A percentile compares a stretch with the other conserved stretches of the same genome.
Conservation (phyloP, 2,329 filamentous ascomycete species). For the Ceratocystis ficicola region DNA sequence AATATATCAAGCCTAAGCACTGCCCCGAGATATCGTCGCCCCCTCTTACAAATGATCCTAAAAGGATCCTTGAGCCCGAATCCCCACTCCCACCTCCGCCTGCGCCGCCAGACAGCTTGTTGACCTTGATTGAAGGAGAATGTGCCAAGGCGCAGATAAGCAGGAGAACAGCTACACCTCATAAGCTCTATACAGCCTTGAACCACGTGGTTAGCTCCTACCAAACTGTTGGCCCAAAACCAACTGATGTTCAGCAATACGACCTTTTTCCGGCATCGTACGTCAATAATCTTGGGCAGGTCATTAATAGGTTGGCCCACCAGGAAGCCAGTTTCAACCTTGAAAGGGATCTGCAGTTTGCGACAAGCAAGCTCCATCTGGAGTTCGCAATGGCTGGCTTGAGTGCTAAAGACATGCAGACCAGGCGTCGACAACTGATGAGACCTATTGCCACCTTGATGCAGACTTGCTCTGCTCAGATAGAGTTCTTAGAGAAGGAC, state of each 20-base stretch:
- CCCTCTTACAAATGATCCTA: not conserved
- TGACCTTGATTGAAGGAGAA: not conserved
- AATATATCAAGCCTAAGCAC: not conserved
- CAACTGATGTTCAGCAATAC: not conserved
- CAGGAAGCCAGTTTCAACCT: not conserved
- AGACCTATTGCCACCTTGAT: not conserved
- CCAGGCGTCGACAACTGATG: not conserved
- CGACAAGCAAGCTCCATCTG: not conserved
- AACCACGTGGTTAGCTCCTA: not conserved
- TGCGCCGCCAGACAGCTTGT: not conserved
- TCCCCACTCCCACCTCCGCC: not conserved
- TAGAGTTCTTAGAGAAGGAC: not conserved
- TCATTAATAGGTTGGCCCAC: not conserved
- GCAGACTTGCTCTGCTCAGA: not conserved
- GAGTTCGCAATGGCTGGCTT: not conserved
- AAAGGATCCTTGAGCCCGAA: not conserved
- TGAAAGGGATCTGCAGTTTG: not conserved
- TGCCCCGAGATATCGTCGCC: not conserved
- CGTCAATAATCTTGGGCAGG: not conserved
- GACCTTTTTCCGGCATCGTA: not conserved
- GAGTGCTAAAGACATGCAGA: not conserved
- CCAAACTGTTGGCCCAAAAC: not conserved
- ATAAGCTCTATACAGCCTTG: not conserved
- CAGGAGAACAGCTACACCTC: not conserved
- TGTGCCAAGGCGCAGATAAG: not conserved